Conservation (phyloP, 2,329 filamentous ascomycete genomes). For the Calonectria crousiana region DNA sequence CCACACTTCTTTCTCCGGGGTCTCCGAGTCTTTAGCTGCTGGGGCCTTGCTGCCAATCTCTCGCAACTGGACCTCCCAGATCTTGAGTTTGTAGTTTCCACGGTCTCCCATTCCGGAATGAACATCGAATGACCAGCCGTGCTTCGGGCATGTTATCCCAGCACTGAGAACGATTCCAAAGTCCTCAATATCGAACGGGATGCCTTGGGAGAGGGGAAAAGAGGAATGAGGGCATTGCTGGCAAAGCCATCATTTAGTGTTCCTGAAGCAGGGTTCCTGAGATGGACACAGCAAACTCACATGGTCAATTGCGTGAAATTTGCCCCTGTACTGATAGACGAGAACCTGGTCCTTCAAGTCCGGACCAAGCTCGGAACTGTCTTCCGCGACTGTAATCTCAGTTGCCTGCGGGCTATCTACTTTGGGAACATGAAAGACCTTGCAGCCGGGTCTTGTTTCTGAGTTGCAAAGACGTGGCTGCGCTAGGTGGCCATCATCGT, state of each 20-base stretch:
- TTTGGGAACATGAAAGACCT: constrained; percentile 65
- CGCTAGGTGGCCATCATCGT: constrained; percentile 53
- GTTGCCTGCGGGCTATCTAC: constrained; percentile 51
- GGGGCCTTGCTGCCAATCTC: constrained; percentile 2
- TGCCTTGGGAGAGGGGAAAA: constrained; percentile 73
- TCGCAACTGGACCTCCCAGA: constrained; percentile 74
- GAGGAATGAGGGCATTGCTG: constrained; percentile 77
- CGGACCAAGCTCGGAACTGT: constrained; percentile 48
- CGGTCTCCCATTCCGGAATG: constrained; percentile 73
- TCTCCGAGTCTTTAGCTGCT: background rate
- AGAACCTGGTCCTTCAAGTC: constrained; percentile 71
- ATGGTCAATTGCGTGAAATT: constrained; percentile 77
- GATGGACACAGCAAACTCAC: constrained; percentile 57
- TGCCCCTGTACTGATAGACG: constrained; percentile 73
- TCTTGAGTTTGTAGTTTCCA: constrained; percentile 69
- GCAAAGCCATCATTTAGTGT: background rate
- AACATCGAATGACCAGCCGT: constrained; percentile 79
- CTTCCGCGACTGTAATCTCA: constrained; percentile 52
- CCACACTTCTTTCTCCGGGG: constrained; percentile 54
- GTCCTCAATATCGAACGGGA: constrained; percentile 78
- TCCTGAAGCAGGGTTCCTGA: accelerated
- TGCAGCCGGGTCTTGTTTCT: constrained; percentile 66
- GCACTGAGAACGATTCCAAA: constrained; percentile 74
- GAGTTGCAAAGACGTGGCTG: constrained; percentile 52
- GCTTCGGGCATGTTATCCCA: constrained; percentile 75